Conservation (phyloP, 371 early-diverging fungal species). For the Circinella umbellata region DNA sequence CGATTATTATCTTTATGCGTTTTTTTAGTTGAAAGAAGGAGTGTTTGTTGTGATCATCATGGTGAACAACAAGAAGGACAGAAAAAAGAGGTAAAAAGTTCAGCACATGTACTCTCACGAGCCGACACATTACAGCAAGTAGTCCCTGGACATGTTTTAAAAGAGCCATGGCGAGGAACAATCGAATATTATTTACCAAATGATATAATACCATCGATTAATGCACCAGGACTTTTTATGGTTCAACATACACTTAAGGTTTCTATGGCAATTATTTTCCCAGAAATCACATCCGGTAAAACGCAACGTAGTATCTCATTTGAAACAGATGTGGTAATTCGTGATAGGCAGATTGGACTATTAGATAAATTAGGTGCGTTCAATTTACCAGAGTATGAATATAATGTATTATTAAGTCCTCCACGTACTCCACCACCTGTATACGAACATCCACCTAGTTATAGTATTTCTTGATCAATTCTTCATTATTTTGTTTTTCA, state of each 20-base stretch:
- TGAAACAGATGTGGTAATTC: slow-evolving; percentile 9
- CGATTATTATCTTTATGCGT: slow-evolving; percentile 3
- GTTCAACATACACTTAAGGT: slow-evolving; percentile 8
- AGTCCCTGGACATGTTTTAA: slow-evolving; percentile 4
- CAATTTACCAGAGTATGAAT: slow-evolving; percentile 6
- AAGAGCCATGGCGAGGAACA: slow-evolving; percentile 5
- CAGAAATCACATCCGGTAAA: slow-evolving; percentile 1
- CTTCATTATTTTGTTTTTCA: not conserved
- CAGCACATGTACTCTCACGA: slow-evolving; percentile 8
- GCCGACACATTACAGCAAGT: not conserved
- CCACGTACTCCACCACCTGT: slow-evolving; percentile 8
- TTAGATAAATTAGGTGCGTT: slow-evolving; percentile 10
- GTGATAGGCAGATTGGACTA: slow-evolving; percentile 2
- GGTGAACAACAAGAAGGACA: not conserved
- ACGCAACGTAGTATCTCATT: slow-evolving; percentile 8
- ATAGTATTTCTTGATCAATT: not conserved
- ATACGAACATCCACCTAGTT: slow-evolving; percentile 8
- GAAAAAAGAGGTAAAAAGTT: not conserved
- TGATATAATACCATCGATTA: not conserved
- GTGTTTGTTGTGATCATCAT: not conserved
- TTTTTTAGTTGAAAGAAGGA: slow-evolving; percentile 4
- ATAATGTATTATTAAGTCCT: not conserved
- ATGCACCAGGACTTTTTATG: not conserved
- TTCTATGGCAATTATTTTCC: slow-evolving; percentile 9
- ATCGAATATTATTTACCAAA: slow-evolving; percentile 8